phyloP scores from a whole-genome alignment of 2,329 filamentous ascomycete genomes.

The Aspergillus costaricaensis region DNA sequence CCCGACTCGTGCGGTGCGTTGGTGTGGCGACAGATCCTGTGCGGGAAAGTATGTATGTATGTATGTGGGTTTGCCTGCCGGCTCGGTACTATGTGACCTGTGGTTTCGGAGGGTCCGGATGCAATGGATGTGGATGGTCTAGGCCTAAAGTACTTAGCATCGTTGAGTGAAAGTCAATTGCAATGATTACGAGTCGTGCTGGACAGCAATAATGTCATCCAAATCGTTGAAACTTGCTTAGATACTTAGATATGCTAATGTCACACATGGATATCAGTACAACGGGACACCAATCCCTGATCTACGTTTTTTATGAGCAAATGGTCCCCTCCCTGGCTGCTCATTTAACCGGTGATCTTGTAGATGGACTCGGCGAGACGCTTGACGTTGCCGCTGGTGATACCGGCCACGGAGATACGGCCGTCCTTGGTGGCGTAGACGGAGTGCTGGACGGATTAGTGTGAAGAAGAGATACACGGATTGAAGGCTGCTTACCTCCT shows the following conservation, averaged over 20 bases:
- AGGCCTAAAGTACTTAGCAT: too few species aligned
- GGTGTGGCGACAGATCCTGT: not conserved
- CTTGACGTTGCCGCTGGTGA: constrained; percentile 53
- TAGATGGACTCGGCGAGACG: constrained; percentile 53
- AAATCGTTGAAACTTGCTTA: constrained; percentile 9
- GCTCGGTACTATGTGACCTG: too few species aligned
- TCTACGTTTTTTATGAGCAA: constrained; percentile 16
- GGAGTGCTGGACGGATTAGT: constrained; percentile 62
- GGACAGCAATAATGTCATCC: not conserved
- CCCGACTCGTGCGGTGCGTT: not conserved
- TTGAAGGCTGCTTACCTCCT: constrained; percentile 62
- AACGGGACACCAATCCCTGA: constrained; percentile 12
- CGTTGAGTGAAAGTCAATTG: not conserved
- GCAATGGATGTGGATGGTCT: not conserved
- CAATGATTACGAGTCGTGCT: too few species aligned
- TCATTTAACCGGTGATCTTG: constrained; percentile 51
- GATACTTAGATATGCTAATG: constrained; percentile 24
- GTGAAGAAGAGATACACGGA: not conserved
- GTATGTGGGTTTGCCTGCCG: too few species aligned
- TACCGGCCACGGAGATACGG: constrained; percentile 54
- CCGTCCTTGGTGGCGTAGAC: constrained; percentile 89
- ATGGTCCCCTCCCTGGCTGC: constrained; percentile 6
- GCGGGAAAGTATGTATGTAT: too few species aligned
- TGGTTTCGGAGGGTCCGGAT: not conserved
- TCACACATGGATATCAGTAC: constrained; percentile 29